Evolutionary conservation across 306 rosid species (phyloP).

Genomic region (Prunus dulcis): DNA sequence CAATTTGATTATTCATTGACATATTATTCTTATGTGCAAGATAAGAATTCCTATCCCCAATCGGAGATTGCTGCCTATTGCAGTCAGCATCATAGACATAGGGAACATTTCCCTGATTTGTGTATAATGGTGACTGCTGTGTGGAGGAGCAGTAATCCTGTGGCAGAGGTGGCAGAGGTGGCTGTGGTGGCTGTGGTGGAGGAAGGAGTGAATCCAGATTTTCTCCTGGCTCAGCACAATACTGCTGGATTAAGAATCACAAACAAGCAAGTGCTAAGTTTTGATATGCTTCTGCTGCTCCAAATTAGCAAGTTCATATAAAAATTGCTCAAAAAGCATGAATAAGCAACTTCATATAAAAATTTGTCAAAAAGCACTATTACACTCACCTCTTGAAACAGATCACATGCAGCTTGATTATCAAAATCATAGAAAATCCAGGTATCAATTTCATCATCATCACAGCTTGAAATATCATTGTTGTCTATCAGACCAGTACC

Average conservation of each 20-base stretch:
- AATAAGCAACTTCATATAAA: not conserved
- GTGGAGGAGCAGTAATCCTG: slow-evolving; percentile 1
- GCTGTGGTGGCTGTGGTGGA: not conserved
- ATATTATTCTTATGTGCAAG: not conserved
- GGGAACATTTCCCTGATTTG: not conserved
- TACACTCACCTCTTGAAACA: not conserved
- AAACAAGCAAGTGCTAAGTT: slow-evolving; percentile 6
- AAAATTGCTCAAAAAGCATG: not conserved
- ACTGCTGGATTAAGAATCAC: slow-evolving; percentile 29
- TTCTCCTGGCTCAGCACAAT: not conserved
- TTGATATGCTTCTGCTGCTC: slow-evolving; percentile 2
- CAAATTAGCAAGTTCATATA: not conserved
- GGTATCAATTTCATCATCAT: not conserved
- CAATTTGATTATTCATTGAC: not conserved
- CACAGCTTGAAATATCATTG: not conserved
- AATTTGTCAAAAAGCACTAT: not conserved
- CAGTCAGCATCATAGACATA: not conserved
- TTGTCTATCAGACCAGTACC: not conserved
- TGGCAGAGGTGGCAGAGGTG: not conserved
- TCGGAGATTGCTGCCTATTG: not conserved
- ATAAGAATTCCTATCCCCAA: not conserved
- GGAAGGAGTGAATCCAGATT: not conserved
- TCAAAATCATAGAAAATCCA: not conserved
- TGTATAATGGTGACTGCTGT: not conserved
- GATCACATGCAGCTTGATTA: not conserved